phyloP scores from a whole-genome alignment of 257 asterid genomes.

The Eucommia ulmoides region DNA sequence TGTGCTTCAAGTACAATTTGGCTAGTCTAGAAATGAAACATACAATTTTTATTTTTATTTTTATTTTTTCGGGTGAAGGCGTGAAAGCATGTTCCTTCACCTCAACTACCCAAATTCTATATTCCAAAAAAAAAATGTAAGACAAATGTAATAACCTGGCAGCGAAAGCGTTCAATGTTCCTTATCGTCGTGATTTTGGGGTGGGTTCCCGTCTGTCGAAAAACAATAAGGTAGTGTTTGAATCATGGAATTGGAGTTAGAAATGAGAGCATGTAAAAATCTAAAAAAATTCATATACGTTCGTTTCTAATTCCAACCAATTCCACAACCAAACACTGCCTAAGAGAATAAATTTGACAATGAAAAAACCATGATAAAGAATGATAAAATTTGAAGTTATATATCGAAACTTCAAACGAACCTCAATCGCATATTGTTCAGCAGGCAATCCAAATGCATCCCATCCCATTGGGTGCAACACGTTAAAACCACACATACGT shows the following conservation, averaged over 20 bases:
- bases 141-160: slow-evolving; percentile 40
- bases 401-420: slow-evolving; percentile 9
- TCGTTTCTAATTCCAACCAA: too few species aligned
- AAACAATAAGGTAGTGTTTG: slow-evolving; percentile 12
- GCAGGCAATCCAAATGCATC: slow-evolving; percentile 99
- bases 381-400: neutral
- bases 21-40: neutral
- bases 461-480: slow-evolving; percentile 99
- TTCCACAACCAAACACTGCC: too few species aligned
- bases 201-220: slow-evolving; percentile 85
- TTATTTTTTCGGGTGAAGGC: neutral
- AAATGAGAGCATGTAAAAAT: too few species aligned
- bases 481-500: slow-evolving; percentile 95
- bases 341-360: too few species aligned
- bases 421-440: slow-evolving; percentile 97
- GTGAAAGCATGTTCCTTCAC: neutral
- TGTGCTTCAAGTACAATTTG: neutral
- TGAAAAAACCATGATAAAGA: neutral
- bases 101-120: slow-evolving; percentile 8
- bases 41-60: neutral
- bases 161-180: slow-evolving; percentile 73
- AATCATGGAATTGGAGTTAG: too few species aligned
- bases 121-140: too few species aligned
- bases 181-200: slow-evolving; percentile 73
- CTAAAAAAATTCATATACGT: too few species aligned